These are phyloP conservation scores for Aegle marmelos DNA, from an alignment of 345 rosid genomes.

Conservation along the genomic window DNA sequence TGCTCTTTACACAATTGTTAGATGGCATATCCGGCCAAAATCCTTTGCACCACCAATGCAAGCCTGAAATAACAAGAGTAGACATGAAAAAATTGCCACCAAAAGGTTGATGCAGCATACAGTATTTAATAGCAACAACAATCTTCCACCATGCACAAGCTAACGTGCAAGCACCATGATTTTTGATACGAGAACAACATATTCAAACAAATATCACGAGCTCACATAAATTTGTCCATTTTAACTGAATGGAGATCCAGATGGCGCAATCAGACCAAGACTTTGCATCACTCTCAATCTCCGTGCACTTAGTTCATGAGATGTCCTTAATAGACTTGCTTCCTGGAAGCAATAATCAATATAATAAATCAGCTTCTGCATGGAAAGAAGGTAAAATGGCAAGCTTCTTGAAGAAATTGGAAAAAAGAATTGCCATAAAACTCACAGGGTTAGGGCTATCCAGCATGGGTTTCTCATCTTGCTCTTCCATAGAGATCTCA, in stretches of 20 bases:
- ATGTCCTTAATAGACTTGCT: constrained; percentile 10
- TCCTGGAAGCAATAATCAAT: constrained; percentile 23
- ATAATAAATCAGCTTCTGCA: background rate
- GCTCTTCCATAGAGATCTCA: constrained; percentile 2
- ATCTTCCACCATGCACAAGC: background rate
- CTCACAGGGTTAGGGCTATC: constrained; percentile 19
- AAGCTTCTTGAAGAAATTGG: constrained; percentile 2
- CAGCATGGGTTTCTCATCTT: constrained; percentile 15
- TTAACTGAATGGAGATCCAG: constrained; percentile 54
- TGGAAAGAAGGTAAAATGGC: background rate
- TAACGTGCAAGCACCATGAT: background rate
- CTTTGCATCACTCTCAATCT: constrained; percentile 56
- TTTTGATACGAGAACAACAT: background rate
- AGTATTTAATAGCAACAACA: background rate
- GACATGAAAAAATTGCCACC: background rate
- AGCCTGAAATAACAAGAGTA: background rate
- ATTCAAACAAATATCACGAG: background rate
- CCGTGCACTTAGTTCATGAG: constrained; percentile 37
- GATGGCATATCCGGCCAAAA: background rate
- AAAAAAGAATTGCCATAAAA: background rate
- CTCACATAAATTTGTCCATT: constrained; percentile 12
- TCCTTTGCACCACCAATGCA: background rate
- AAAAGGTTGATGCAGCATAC: background rate
- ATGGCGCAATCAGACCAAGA: constrained; percentile 54
- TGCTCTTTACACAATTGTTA: background rate